Conservation (phyloP, 768 basidiomycete species). For the Russula virescens region DNA sequence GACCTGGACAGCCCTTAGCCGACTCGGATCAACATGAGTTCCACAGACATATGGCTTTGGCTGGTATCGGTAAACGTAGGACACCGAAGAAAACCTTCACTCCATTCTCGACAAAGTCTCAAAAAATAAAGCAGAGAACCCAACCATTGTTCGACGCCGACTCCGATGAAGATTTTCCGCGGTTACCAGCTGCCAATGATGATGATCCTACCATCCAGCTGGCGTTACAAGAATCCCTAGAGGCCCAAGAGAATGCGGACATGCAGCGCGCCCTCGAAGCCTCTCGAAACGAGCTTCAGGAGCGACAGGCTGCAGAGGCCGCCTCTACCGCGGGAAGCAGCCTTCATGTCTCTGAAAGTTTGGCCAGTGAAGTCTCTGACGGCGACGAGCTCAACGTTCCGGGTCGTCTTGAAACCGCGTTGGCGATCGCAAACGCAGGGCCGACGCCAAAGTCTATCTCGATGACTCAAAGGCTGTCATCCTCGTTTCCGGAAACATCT, state of each 20-base stretch:
- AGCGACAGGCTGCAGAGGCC: conserved; percentile 16
- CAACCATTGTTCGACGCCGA: conserved; percentile 52
- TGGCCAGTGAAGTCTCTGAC: conserved; percentile 24
- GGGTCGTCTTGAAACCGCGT: conserved; percentile 56
- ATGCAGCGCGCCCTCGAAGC: conserved; percentile 30
- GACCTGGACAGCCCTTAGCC: conserved; percentile 27
- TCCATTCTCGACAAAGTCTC: conserved; percentile 31
- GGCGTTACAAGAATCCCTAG: conserved; percentile 61
- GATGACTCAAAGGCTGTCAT: conserved; percentile 4
- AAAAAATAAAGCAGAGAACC: conserved; percentile 33
- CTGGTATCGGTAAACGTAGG: conserved; percentile 49
- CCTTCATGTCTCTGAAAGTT: conserved; percentile 7
- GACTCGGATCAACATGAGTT: conserved; percentile 64
- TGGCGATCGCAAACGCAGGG: conserved; percentile 60
- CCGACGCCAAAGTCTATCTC: conserved; percentile 30
- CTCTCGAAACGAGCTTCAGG: conserved; percentile 23
- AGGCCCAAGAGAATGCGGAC: conserved; percentile 32
- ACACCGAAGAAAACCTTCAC: conserved; percentile 36
- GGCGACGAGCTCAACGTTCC: conserved; percentile 48
- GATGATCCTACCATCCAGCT: conserved; percentile 52
- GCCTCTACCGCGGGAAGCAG: conserved; percentile 2
- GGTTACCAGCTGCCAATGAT: conserved; percentile 34
- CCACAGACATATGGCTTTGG: conserved; percentile 54
- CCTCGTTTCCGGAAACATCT: conserved; percentile 23
- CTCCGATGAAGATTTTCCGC: conserved; percentile 38